phyloP scores from a whole-genome alignment of 352 stramenopile species.

The Pythium insidiosum region DNA sequence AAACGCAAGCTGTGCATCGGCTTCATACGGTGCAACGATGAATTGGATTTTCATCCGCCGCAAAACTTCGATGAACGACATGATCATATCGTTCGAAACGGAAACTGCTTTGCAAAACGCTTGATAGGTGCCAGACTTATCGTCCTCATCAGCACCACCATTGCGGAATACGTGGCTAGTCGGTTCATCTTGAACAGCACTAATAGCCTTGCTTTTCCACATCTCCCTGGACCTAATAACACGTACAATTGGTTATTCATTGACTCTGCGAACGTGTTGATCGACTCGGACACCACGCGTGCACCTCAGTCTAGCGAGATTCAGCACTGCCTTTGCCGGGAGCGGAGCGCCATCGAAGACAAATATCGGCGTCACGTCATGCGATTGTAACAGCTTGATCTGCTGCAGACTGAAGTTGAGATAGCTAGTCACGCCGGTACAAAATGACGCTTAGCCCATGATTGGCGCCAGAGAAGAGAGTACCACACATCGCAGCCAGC shows the following conservation, averaged over 20 bases:
- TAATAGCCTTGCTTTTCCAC: constrained; percentile 35
- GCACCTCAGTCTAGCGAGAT: constrained; percentile 39
- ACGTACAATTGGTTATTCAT: no score
- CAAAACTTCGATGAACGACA: constrained; percentile 53
- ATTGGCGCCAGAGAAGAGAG: not conserved
- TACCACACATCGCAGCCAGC: not conserved
- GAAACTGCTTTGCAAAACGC: constrained; percentile 43
- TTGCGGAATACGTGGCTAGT: no score
- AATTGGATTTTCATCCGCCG: constrained; percentile 77
- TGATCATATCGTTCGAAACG: constrained; percentile 73
- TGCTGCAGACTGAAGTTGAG: constrained; percentile 85
- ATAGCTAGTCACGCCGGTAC: constrained; percentile 28
- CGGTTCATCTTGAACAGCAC: constrained; percentile 14
- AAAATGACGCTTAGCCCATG: not conserved
- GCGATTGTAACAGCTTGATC: constrained; percentile 79
- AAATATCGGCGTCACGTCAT: constrained; percentile 83
- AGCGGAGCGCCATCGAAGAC: constrained; percentile 93
- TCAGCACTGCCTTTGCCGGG: constrained; percentile 78
- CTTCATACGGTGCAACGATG: constrained; percentile 97
- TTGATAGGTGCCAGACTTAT: constrained; percentile 9
- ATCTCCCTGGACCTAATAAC: constrained; percentile 13
- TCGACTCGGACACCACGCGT: no score
- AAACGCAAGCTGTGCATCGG: constrained; percentile 95
- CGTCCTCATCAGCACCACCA: constrained; percentile 12
- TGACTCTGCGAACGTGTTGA: no score